Percentiles rank a stretch among this genome's conserved stretches.
Conservation (phyloP, 2,329 filamentous ascomycete species). For the Diaporthe velutina region DNA sequence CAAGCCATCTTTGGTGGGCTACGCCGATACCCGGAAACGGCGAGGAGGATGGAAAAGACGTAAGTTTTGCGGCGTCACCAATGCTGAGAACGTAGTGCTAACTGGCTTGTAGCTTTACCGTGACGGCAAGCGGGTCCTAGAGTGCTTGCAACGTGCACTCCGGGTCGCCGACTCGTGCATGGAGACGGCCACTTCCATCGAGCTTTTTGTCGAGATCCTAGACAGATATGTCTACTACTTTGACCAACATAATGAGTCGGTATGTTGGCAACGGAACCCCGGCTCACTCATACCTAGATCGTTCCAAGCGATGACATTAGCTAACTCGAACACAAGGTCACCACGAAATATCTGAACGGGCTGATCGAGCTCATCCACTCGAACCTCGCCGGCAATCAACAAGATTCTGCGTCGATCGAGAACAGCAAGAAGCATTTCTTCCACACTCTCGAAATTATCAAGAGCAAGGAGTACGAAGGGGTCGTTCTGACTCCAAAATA, state of each 20-base stretch:
- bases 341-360: constrained; percentile 97
- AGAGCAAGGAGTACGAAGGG: constrained; percentile 91
- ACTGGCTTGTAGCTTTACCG: constrained; percentile 81
- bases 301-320: neutral
- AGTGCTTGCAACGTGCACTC: constrained; percentile 94
- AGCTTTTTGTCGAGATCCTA: constrained; percentile 97
- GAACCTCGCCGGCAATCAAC: constrained; percentile 88
- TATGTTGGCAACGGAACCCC: constrained; percentile 50
- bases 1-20: constrained; percentile 98
- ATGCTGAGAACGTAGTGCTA: neutral
- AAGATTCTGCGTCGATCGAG: constrained; percentile 85
- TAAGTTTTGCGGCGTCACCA: constrained; percentile 59
- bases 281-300: too few relatives aligned
- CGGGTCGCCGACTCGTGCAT: constrained; percentile 98
- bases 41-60: constrained; percentile 85
- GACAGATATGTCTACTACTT: constrained; percentile 99
- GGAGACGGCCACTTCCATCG: constrained; percentile 97
- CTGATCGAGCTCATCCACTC: constrained; percentile 98
- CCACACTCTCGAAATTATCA: constrained; percentile 94
- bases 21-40: constrained; percentile 82
- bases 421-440: constrained; percentile 94
- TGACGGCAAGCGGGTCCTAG: constrained; percentile 95
- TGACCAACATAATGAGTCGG: constrained; percentile 98
- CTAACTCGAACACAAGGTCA: constrained; percentile 68
- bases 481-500: constrained; percentile 78